Evolutionary conservation across 306 rosid genomes (phyloP).

Genomic region (Delonix regia): DNA sequence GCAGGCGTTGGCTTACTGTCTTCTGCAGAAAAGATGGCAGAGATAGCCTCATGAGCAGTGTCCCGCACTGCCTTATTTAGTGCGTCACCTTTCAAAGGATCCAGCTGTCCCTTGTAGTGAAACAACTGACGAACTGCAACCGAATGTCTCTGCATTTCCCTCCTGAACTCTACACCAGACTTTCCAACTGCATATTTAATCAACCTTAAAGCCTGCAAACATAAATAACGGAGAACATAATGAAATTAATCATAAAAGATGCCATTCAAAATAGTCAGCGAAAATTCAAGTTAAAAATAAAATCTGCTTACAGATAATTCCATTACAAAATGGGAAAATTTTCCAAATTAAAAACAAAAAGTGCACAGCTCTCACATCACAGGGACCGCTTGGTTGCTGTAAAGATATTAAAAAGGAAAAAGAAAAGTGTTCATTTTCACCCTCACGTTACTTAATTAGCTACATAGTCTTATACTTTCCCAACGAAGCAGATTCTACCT

Average conservation of each 20-base stretch:
- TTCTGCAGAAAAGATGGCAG: slow-evolving; percentile 80
- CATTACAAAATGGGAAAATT: not conserved
- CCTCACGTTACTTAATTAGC: slow-evolving; percentile 19
- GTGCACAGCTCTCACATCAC: slow-evolving; percentile 10
- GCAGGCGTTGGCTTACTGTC: slow-evolving; percentile 78
- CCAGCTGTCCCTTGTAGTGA: slow-evolving; percentile 90
- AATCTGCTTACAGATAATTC: not conserved
- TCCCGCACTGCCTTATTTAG: slow-evolving; percentile 93
- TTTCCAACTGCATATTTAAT: slow-evolving; percentile 86
- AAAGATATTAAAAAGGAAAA: not conserved
- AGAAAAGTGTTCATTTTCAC: slow-evolving; percentile 24
- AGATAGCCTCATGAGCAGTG: slow-evolving; percentile 82
- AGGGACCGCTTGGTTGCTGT: not conserved
- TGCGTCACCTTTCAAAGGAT: slow-evolving; percentile 95
- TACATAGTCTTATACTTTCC: not conserved
- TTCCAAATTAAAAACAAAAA: not conserved
- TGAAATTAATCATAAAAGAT: slow-evolving; percentile 11
- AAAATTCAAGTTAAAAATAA: slow-evolving; percentile 11
- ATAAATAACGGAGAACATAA: slow-evolving; percentile 23
- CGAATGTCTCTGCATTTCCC: slow-evolving; percentile 98
- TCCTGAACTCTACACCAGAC: slow-evolving; percentile 96
- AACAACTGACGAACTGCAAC: slow-evolving; percentile 83
- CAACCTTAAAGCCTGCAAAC: slow-evolving; percentile 84
- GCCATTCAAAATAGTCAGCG: not conserved
- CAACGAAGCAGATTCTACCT: not conserved